A percentile compares a stretch with the other conserved stretches of the same genome.
These are phyloP conservation scores for Xylariaceae sp. DNA, from an alignment of 2,329 filamentous ascomycete species.

Conservation along the genomic window DNA sequence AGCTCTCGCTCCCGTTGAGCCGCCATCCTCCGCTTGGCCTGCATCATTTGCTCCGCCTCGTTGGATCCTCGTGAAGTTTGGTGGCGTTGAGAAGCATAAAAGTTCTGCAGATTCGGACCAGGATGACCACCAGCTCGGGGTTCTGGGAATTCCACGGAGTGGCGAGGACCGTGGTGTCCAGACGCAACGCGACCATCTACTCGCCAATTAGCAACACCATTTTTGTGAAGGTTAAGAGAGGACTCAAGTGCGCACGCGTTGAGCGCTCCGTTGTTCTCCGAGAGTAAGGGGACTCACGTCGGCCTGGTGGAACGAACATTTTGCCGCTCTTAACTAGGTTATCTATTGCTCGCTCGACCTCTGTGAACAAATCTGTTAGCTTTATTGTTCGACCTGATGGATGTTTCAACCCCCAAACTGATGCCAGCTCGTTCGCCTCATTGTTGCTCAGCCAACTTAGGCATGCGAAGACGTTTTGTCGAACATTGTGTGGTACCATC, in stretches of 20 bases:
- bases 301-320: conserved; percentile 75
- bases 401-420: background rate
- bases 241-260: conserved; percentile 27
- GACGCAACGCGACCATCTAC: conserved; percentile 75
- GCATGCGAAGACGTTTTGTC: background rate
- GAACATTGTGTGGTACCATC: background rate
- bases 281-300: conserved; percentile 74
- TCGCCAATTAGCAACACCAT: conserved; percentile 35
- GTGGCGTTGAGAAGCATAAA: conserved; percentile 92
- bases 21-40: conserved; percentile 98
- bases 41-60: conserved; percentile 98
- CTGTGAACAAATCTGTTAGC: conserved; percentile 55
- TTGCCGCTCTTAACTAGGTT: conserved; percentile 98
- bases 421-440: background rate
- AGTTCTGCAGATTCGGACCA: conserved; percentile 84
- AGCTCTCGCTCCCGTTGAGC: conserved; percentile 98
- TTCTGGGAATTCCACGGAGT: conserved; percentile 83
- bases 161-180: conserved; percentile 65
- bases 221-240: conserved; percentile 15
- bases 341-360: conserved; percentile 94
- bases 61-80: conserved; percentile 81
- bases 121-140: conserved; percentile 72
- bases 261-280: conserved; percentile 3
- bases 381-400: conserved; percentile 4
- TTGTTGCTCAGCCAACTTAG: background rate